phyloP scores from a whole-genome alignment of 1,284 basidiomycete species.

The Cutaneotrichosporon dermatis region DNA sequence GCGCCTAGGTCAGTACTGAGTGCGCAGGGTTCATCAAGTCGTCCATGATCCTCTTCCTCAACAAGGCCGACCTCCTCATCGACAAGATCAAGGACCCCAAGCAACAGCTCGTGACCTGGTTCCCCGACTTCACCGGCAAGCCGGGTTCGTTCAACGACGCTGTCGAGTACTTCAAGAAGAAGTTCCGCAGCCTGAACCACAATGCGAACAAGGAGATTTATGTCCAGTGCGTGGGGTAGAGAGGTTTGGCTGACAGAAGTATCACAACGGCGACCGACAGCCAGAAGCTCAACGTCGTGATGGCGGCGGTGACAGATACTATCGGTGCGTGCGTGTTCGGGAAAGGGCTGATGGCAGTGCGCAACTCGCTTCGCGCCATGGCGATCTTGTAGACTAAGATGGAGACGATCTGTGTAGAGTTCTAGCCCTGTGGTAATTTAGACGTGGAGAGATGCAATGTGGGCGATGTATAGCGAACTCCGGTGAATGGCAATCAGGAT shows the following conservation, averaged over 20 bases:
- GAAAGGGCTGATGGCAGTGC: constrained; percentile 12
- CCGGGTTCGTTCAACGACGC: constrained; percentile 39
- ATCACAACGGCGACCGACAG: constrained; percentile 92
- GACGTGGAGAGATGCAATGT: no score
- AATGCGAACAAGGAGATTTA: constrained; percentile 88
- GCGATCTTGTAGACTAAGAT: constrained; percentile 13
- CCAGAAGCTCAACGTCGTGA: constrained; percentile 81
- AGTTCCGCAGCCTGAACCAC: constrained; percentile 76
- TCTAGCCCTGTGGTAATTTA: no score
- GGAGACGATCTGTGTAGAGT: no score
- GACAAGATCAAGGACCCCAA: constrained; percentile 63
- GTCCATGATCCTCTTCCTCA: constrained; percentile 86
- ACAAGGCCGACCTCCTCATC: constrained; percentile 85
- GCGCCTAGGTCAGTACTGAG: no score
- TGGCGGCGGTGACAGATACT: constrained; percentile 63
- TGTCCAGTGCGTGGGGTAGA: constrained; percentile 62
- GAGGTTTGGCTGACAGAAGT: constrained; percentile 49
- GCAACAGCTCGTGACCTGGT: constrained; percentile 79
- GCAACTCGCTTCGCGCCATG: constrained; percentile 22
- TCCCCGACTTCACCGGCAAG: constrained; percentile 67
- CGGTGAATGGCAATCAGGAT: no score
- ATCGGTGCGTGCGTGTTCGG: constrained; percentile 13
- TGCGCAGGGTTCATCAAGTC: constrained; percentile 73
- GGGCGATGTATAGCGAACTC: no score
- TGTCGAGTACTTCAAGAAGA: constrained; percentile 76